Evolutionary conservation across 2,329 filamentous ascomycete genomes (phyloP), one percentile per base, ranked within the genome.

Genomic region (Stemphylium beticola): DNA sequence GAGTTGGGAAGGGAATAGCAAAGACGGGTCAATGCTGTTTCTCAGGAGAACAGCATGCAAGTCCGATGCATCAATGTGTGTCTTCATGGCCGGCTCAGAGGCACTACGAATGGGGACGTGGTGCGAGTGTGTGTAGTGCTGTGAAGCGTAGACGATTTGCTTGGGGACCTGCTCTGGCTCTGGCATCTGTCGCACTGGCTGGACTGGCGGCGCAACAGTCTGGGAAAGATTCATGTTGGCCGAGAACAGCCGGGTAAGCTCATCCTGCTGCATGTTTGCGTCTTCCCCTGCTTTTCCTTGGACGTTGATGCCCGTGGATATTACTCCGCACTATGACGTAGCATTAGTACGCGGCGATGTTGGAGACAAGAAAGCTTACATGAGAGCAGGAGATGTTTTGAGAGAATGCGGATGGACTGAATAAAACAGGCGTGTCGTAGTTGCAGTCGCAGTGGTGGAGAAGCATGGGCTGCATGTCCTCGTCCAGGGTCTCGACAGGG

Each of bases 71-170:
- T 72, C 67, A 31, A 72, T 67, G 10, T 73, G 66, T 14, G 65
- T 72, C 50, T 69, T 71, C n/a, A 47, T 55, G 33, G 65, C 79
- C 20, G 65, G 55, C 26, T 67, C 63, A 8, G 65, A 65, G 15
- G 64, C 61, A 42, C 66, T 69, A 29, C 65, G 64, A 34, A 64
- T 54, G 72, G 73, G 80, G 57, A 87, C 71, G 72, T 96, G 91
- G 39, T 88, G 81, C 8, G 91, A 92, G 71, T 93, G 91, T 61
- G 89, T 88, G 74, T 96, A 96, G 74, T 96, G 92, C 69, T 91
- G 88, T 9, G 90, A 90, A 64, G 90, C 85, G 78, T 95, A 96
- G 58, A 84, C 81, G 59, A 91, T 87, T 18, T 81, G 77, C 49
- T 81, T 73, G 38, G 65, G 68, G 50, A 53, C 63, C 34, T 64